These are phyloP conservation scores for Mimosa bimucronata DNA, from an alignment of 306 rosid species.

Conservation along the genomic window DNA sequence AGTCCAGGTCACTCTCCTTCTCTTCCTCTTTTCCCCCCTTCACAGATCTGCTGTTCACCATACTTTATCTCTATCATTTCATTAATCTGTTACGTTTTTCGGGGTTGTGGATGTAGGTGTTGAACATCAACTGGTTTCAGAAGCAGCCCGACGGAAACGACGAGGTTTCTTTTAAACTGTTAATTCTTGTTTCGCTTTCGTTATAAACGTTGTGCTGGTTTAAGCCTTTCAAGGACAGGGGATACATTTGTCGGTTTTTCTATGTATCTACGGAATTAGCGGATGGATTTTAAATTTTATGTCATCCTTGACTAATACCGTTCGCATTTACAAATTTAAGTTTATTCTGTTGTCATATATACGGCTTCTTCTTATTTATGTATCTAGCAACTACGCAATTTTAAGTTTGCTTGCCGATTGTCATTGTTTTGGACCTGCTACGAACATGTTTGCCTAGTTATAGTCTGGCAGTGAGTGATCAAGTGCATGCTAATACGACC, in stretches of 20 bases:
- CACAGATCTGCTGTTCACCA: conserved; percentile 37
- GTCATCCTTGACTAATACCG: too few relatives aligned
- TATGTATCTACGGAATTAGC: too few relatives aligned
- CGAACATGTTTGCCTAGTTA: not conserved
- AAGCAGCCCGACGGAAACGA: conserved; percentile 91
- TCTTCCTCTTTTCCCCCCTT: not conserved
- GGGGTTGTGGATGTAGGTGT: conserved; percentile 50
- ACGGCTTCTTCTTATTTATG: conserved; percentile 1
- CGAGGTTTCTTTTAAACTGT: conserved; percentile 50
- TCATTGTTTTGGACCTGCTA: not conserved
- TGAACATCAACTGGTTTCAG: conserved; percentile 85
- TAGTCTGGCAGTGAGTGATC: not conserved
- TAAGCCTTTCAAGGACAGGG: not conserved
- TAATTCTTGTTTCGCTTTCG: not conserved
- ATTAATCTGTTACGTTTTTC: not conserved
- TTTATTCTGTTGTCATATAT: conserved; percentile 16
- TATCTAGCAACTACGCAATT: not conserved
- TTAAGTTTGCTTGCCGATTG: not conserved
- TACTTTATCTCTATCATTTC: conserved; percentile 15
- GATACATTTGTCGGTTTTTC: not conserved
- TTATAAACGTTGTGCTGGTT: not conserved
- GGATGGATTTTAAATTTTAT: too few relatives aligned
- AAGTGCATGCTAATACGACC: not conserved
- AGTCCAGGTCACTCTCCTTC: conserved; percentile 64
- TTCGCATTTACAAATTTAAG: too few relatives aligned